phyloP scores from a whole-genome alignment of 2,329 filamentous ascomycete genomes.

The Hortaea werneckii region DNA sequence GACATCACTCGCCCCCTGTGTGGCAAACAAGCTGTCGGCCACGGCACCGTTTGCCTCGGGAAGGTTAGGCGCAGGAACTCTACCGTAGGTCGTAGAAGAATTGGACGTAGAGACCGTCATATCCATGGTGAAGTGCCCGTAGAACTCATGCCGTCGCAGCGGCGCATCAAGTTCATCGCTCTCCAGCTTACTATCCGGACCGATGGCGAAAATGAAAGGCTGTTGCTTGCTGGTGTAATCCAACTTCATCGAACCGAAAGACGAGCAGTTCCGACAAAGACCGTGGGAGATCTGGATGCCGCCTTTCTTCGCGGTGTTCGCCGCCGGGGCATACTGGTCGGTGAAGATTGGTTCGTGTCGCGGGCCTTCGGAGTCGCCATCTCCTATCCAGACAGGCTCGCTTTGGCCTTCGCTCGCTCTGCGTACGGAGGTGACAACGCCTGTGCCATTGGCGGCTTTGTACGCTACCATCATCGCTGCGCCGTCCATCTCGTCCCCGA shows the following conservation, averaged over 20 bases:
- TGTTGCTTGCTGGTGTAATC: slow-evolving; percentile 23
- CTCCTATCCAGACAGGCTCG: slow-evolving; percentile 25
- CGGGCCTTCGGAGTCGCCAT: slow-evolving; percentile 12
- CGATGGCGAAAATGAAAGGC: slow-evolving; percentile 35
- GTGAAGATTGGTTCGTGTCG: slow-evolving; percentile 5
- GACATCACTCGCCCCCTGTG: slow-evolving; percentile 22
- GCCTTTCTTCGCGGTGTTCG: slow-evolving; percentile 15
- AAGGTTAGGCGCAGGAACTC: slow-evolving; percentile 27
- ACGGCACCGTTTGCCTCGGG: slow-evolving; percentile 11
- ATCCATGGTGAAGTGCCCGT: slow-evolving; percentile 33
- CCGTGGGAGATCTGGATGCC: slow-evolving; percentile 25
- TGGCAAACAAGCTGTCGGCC: slow-evolving; percentile 12
- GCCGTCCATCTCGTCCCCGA: slow-evolving; percentile 33
- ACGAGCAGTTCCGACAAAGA: slow-evolving; percentile 30
- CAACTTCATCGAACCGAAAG: slow-evolving; percentile 27
- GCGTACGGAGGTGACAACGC: slow-evolving; percentile 28
- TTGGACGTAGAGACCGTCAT: slow-evolving; percentile 28
- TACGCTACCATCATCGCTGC: slow-evolving; percentile 38
- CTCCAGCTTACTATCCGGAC: slow-evolving; percentile 22
- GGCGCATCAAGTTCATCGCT: slow-evolving; percentile 22
- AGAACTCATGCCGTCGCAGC: slow-evolving; percentile 29
- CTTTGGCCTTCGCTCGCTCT: slow-evolving; percentile 21
- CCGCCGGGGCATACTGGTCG: slow-evolving; percentile 24
- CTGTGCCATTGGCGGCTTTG: background rate
- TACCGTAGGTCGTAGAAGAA: slow-evolving; percentile 16